Base-by-base conservation (phyloP, 129 eudicot genomes). In the Arctium minus region DNA sequence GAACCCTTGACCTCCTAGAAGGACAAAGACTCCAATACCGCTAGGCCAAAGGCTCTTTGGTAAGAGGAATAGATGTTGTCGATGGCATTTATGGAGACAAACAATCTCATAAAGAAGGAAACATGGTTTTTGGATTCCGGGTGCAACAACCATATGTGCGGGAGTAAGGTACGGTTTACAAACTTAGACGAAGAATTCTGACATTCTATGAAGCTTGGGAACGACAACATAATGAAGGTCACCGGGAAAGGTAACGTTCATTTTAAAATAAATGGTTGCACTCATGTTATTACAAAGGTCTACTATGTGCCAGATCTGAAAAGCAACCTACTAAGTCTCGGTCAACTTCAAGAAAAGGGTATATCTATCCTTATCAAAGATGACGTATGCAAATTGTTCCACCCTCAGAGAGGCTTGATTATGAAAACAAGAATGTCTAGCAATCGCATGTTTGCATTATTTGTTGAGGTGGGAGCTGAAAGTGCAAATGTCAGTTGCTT, bases 381-480 rank as follows among this genome's bases (percentile, higher is more conserved):
- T 10, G 7, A 53, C 1, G 5, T 53, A 11, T 53, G 64, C 18
- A 53, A 53, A 18, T 53, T 53, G 64, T 71, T 30, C 10, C 17
- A 33, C 38, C n/a, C 1, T 71, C 39, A 27, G 40, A 73, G 77
- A 39, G 77, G 32, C 40, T 5, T 73, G 18, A 36, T 73, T 10
- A 6, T 39, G 31, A 17, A 73, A 39, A 18, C 60, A 5, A 39
- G 0, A 38, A 36, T 39, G 76, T 13, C n/a, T 33, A 27, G 29
- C 37, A 73, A 73, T 44, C n/a, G 33, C 7, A 73, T 73, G 77
- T 73, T 73, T 73, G 77, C 42, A 32, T 27, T 73, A 44, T 15
- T 3, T 15, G 15, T 44, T 15, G 42, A 36, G 39, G 40, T 22
- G 8, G 15, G 8, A 5, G 30, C 5, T 5, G 53, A 6, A 73